Percentiles rank a stretch among this genome's conserved stretches.
Evolutionary conservation across 163 green algal genomes (phyloP).

Genomic region (Prototheca wickerhamii): DNA sequence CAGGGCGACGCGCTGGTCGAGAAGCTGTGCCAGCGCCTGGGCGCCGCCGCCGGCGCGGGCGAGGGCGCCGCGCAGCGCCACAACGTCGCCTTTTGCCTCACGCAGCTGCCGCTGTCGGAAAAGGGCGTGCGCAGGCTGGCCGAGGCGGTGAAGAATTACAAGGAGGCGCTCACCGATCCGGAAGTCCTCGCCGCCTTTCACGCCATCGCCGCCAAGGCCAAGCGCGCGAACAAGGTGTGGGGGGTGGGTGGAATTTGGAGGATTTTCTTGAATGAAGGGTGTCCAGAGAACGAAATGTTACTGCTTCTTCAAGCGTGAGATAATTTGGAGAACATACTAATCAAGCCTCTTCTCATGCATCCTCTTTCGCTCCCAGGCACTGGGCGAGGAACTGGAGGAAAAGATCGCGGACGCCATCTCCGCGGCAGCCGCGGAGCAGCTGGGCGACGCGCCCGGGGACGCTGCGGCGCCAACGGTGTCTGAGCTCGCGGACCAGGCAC

Average conservation of each 20-base stretch:
- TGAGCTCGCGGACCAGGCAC: too few species aligned
- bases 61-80: slow-evolving; percentile 43
- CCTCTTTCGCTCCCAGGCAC: slow-evolving; percentile 5
- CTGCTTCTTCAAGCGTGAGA: too few species aligned
- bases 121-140: slow-evolving; percentile 69
- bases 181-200: slow-evolving; percentile 43
- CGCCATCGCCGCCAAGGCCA: slow-evolving; percentile 27
- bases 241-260: too few species aligned
- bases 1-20: slow-evolving; percentile 65
- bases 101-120: slow-evolving; percentile 55
- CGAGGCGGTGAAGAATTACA: slow-evolving; percentile 68
- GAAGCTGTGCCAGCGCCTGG: slow-evolving; percentile 69
- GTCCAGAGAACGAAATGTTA: too few species aligned
- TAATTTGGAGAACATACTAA: background rate
- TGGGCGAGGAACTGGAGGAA: slow-evolving; percentile 27
- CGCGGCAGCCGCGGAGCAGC: slow-evolving; percentile 14
- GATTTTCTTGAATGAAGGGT: background rate
- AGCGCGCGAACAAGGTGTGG: slow-evolving; percentile 23
- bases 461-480: too few species aligned
- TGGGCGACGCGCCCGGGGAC: background rate
- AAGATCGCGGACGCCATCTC: slow-evolving; percentile 16
- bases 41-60: too few species aligned
- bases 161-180: slow-evolving; percentile 60
- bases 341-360: background rate
- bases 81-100: slow-evolving; percentile 72